Evolutionary conservation across 2,329 filamentous ascomycete genomes (phyloP).

Genomic region (Exophiala phaeomuriformis): DNA sequence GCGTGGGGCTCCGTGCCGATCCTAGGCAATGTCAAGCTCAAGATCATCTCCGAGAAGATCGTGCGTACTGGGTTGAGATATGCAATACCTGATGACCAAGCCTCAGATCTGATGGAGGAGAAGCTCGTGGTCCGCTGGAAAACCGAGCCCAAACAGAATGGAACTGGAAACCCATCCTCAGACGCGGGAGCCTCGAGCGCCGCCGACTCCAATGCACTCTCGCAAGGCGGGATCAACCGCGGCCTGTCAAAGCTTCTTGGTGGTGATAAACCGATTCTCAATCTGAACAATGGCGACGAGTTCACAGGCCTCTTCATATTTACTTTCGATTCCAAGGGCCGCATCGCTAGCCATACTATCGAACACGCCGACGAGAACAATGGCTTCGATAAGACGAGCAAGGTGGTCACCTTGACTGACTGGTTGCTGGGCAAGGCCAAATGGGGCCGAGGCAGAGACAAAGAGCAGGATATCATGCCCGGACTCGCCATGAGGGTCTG

Average conservation of each 20-base stretch:
- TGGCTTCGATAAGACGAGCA: constrained; percentile 75
- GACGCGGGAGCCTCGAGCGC: constrained; percentile 21
- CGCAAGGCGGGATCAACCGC: constrained; percentile 32
- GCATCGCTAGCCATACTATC: constrained; percentile 81
- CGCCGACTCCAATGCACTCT: constrained; percentile 6
- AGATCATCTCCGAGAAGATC: constrained; percentile 87
- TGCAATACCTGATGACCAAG: constrained; percentile 30
- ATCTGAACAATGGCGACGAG: constrained; percentile 51
- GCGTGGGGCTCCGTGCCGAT: constrained; percentile 92
- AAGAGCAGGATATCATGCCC: constrained; percentile 26
- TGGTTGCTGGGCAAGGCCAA: constrained; percentile 79
- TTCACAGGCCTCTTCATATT: constrained; percentile 93
- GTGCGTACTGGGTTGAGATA: constrained; percentile 46
- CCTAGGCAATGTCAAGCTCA: constrained; percentile 78
- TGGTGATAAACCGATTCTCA: constrained; percentile 44
- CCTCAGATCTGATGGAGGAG: constrained; percentile 47
- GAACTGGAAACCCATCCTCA: constrained; percentile 16
- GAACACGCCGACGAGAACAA: constrained; percentile 82
- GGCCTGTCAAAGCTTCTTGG: constrained; percentile 44
- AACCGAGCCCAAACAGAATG: constrained; percentile 44
- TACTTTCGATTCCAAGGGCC: constrained; percentile 81
- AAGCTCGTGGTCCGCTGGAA: constrained; percentile 89
- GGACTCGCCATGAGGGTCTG: constrained; percentile 27
- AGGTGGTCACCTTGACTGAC: constrained; percentile 85
- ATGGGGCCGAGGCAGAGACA: constrained; percentile 40